Conservation (phyloP, 2,329 filamentous ascomycete genomes). For the Nothophoma quercina region DNA sequence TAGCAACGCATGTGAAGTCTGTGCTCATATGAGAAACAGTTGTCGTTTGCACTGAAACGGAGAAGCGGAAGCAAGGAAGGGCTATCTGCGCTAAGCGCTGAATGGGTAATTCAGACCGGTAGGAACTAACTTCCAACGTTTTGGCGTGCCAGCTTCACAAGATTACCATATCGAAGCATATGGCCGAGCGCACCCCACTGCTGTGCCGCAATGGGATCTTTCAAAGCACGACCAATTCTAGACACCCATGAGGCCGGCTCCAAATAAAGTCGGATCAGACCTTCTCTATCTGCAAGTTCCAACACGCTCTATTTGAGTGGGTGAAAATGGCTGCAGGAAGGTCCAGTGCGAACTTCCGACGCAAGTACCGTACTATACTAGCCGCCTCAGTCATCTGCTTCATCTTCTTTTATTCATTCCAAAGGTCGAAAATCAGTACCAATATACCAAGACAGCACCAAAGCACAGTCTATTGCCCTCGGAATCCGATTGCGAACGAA, state of each 20-base stretch:
- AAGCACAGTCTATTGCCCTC: conserved; percentile 4
- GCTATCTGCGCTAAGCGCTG: too few species aligned
- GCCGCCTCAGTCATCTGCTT: conserved; percentile 2
- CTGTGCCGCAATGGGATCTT: not conserved
- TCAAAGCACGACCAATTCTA: not conserved
- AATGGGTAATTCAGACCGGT: too few species aligned
- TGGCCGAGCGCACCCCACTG: not conserved
- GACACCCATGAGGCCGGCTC: not conserved
- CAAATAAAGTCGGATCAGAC: not conserved
- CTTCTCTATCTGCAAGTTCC: not conserved
- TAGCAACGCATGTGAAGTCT: too few species aligned
- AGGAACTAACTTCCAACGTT: too few species aligned
- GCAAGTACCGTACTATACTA: conserved; percentile 2
- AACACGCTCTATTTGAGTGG: not conserved
- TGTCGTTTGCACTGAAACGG: too few species aligned
- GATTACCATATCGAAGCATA: not conserved
- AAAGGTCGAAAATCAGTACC: not conserved
- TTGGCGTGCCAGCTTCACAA: too few species aligned
- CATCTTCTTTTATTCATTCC: conserved; percentile 8
- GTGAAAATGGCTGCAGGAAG: conserved; percentile 1
- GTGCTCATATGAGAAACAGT: too few species aligned
- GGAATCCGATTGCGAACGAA: conserved; percentile 38
- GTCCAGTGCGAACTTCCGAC: not conserved
- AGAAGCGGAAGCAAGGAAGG: too few species aligned
- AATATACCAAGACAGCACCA: not conserved